Percentiles rank a stretch among this genome's conserved stretches.
These are phyloP conservation scores for Pyrenophora teres DNA, from an alignment of 2,329 filamentous ascomycete species.

Conservation along the genomic window DNA sequence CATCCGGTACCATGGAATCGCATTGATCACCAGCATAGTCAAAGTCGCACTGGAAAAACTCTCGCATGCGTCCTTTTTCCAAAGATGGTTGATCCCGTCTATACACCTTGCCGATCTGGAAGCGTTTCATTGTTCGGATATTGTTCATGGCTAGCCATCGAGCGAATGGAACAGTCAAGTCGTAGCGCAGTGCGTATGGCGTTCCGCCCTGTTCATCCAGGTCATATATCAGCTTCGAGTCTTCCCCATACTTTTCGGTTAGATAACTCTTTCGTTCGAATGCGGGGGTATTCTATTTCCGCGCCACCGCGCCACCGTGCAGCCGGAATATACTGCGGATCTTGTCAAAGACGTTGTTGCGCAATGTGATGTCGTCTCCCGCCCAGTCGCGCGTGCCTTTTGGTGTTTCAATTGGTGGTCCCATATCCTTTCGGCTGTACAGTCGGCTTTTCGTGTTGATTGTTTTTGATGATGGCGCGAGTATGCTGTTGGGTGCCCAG, in stretches of 20 bases:
- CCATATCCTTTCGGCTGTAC: neutral
- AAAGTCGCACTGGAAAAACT: conserved; percentile 96
- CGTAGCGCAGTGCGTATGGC: conserved; percentile 79
- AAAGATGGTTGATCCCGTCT: conserved; percentile 74
- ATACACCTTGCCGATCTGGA: conserved; percentile 92
- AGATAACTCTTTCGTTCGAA: conserved; percentile 86
- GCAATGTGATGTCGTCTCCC: conserved; percentile 13
- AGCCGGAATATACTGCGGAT: conserved; percentile 23
- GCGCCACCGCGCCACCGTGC: conserved; percentile 21
- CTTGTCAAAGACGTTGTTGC: conserved; percentile 22
- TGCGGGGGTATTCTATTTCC: conserved; percentile 56
- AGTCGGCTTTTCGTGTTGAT: no score
- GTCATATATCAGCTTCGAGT: conserved; percentile 88
- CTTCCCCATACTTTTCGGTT: conserved; percentile 86
- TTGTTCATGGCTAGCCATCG: conserved; percentile 90
- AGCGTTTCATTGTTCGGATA: conserved; percentile 82
- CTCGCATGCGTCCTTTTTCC: conserved; percentile 86
- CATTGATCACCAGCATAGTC: conserved; percentile 80
- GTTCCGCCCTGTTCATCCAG: conserved; percentile 84
- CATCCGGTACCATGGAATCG: conserved; percentile 87
- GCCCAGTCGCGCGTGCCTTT: conserved; percentile 81
- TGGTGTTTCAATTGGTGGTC: conserved; percentile 71
- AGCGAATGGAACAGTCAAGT: conserved; percentile 85
- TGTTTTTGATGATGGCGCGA: no score
- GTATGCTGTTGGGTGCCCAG: no score